Percentiles rank a stretch among this genome's conserved stretches.
Evolutionary conservation across 345 rosid species (phyloP).

Genomic region (Ceriops zippeliana): DNA sequence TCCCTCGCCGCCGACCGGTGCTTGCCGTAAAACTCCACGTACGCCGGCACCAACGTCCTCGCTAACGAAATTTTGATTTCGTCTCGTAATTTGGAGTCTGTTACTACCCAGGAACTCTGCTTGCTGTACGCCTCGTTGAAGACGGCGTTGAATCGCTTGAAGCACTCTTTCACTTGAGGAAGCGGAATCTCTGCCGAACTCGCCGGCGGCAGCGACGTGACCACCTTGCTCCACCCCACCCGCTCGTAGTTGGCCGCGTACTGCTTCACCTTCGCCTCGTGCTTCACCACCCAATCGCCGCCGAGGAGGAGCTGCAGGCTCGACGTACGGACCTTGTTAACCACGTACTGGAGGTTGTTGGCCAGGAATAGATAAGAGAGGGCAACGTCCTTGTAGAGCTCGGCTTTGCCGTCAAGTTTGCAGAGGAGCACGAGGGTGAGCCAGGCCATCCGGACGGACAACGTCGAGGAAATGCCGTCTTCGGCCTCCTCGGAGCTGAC

Average conservation of each 20-base stretch:
- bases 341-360: constrained; percentile 72
- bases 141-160: constrained; percentile 47
- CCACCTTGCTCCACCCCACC: constrained; percentile 58
- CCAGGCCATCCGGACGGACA: constrained; percentile 54
- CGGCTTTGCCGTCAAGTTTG: constrained; percentile 68
- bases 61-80: constrained; percentile 54
- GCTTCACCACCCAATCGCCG: constrained; percentile 56
- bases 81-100: constrained; percentile 50
- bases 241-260: constrained; percentile 63
- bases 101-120: constrained; percentile 58
- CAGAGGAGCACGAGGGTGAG: constrained; percentile 61
- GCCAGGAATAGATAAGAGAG: constrained; percentile 72
- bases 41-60: constrained; percentile 40
- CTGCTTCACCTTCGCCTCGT: constrained; percentile 50
- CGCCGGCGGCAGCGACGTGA: constrained; percentile 40
- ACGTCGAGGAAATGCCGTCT: constrained; percentile 36
- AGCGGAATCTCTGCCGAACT: constrained; percentile 27
- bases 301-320: constrained; percentile 49
- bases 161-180: constrained; percentile 30
- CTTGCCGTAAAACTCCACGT: constrained; percentile 44
- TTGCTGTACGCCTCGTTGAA: constrained; percentile 55
- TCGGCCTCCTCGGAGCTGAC: constrained; percentile 25
- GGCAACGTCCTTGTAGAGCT: constrained; percentile 51
- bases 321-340: constrained; percentile 56
- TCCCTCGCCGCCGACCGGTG: constrained; percentile 26